Percentiles rank a stretch among this genome's conserved stretches.
Conservation (phyloP, 805 yeast species). For the Starmerella roubikii region DNA sequence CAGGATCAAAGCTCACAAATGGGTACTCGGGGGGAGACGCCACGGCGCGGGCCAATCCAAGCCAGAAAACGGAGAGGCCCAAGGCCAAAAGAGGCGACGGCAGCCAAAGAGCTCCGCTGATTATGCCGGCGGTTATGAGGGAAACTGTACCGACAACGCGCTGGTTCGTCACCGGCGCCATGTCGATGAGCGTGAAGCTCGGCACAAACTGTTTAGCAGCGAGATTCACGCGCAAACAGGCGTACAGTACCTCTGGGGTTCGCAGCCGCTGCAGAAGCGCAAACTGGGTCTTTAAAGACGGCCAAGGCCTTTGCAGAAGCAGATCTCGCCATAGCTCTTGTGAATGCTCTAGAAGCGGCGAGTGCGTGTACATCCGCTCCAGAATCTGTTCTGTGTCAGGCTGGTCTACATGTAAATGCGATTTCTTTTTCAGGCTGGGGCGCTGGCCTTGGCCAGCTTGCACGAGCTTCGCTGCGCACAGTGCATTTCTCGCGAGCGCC, state of each 20-base stretch:
- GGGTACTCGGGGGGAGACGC: not conserved
- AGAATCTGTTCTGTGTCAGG: not conserved
- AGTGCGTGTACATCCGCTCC: constrained; percentile 1
- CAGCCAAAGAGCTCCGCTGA: constrained; percentile 4
- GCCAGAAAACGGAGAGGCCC: constrained; percentile 8
- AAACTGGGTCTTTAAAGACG: not conserved
- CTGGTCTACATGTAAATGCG: too few relatives aligned
- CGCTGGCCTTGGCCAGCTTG: not conserved
- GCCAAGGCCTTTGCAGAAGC: constrained; percentile 5
- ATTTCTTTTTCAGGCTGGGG: too few relatives aligned
- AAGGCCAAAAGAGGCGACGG: constrained; percentile 3
- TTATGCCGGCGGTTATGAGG: not conserved
- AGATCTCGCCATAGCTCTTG: constrained; percentile 3
- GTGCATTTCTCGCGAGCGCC: constrained; percentile 8
- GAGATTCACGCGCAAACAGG: not conserved
- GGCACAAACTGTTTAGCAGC: not conserved
- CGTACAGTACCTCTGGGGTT: too few relatives aligned
- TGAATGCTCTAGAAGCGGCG: constrained; percentile 1
- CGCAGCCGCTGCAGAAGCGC: not conserved
- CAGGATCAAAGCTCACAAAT: not conserved
- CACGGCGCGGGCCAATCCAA: constrained; percentile 5
- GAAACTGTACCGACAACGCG: not conserved
- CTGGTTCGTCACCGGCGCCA: not conserved
- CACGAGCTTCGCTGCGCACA: constrained; percentile 8
- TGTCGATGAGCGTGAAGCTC: not conserved